Percentiles rank a stretch among this genome's conserved stretches.
phyloP scores from a whole-genome alignment of 768 basidiomycete genomes.

The Termitomyces sp. region DNA sequence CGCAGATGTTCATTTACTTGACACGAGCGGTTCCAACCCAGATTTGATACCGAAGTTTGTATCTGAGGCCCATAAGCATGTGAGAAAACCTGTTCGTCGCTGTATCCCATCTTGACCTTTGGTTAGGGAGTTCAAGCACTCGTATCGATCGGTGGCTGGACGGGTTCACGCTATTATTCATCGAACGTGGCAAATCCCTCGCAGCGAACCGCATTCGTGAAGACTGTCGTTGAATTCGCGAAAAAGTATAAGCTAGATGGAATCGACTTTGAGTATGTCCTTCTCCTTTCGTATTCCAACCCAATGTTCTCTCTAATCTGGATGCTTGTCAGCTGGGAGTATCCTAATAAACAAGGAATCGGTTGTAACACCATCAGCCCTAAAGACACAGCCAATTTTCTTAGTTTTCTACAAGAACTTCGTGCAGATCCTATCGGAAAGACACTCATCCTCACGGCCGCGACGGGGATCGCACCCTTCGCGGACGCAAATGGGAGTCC shows the following conservation, averaged over 20 bases:
- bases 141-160: conserved; percentile 72
- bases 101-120: neutral
- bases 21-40: conserved; percentile 44
- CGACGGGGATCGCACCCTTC: conserved; percentile 41
- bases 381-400: conserved; percentile 74
- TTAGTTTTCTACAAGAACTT: conserved; percentile 74
- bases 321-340: conserved; percentile 73
- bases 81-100: conserved; percentile 20
- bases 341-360: conserved; percentile 67
- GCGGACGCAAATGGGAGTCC: conserved; percentile 50
- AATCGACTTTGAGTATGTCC: conserved; percentile 50
- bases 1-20: conserved; percentile 32
- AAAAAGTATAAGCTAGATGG: conserved; percentile 57
- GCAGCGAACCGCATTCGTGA: conserved; percentile 65
- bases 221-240: conserved; percentile 52
- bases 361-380: conserved; percentile 66
- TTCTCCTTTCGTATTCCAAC: neutral
- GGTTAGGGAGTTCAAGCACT: conserved; percentile 55
- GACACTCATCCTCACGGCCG: conserved; percentile 58
- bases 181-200: conserved; percentile 53
- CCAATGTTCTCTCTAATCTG: neutral
- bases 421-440: conserved; percentile 52
- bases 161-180: conserved; percentile 62
- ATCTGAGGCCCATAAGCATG: conserved; percentile 39
- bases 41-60: conserved; percentile 59